Base-by-base conservation (phyloP, 371 early-diverging fungal species). In the Rhizopus sp. region DNA sequence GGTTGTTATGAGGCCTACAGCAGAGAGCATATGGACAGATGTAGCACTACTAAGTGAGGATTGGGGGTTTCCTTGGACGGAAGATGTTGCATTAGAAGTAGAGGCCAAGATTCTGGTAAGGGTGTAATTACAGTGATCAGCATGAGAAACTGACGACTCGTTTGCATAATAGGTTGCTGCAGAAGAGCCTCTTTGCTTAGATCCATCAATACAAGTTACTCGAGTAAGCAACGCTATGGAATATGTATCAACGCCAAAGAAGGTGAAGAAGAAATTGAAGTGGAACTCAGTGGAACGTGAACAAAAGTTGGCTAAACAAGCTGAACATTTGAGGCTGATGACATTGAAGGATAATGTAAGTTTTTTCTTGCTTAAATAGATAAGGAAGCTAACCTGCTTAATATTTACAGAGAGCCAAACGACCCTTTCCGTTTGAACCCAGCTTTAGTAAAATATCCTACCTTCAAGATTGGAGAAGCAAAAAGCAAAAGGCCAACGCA, bases 271-370 rank as follows among this genome's bases (percentile, higher is more conserved):
- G 61, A 83, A 76, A 57, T 67, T 73, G 52, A 85, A 83, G 61
- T 80, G 78, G 77, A 85, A 85, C 57, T 85, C 84, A 23, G 65
- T 79, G 7, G 85, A 85, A 50, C 64, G 82, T 13, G 85, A 83
- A 45, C 82, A 81, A 46, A 82, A 83, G 50, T 62, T 81, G 33
- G 83, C 81, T 29, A 76, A 81, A 53, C 82, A 83, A 66, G 76
- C 78, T 42, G 85, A 85, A 50, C 78, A 75, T 34, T 78, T 75
- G 57, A 82, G 80, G 56, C 49, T 82, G 3, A 81, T 85, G 85
- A 79, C 83, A 56, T 56, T 83, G 57, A 83, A 81, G 82, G 85
- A 85, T 69, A 67, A 75, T 52, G 84, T 84, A 74, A 59, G 58
- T 38, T 10, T 55, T 50, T n/a, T 30, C 31, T 23, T 59, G 10